A percentile compares a stretch with the other conserved stretches of the same genome.
Evolutionary conservation across 495 filamentous ascomycete species (phyloP).

Genomic region (Chaetomium tenue): DNA sequence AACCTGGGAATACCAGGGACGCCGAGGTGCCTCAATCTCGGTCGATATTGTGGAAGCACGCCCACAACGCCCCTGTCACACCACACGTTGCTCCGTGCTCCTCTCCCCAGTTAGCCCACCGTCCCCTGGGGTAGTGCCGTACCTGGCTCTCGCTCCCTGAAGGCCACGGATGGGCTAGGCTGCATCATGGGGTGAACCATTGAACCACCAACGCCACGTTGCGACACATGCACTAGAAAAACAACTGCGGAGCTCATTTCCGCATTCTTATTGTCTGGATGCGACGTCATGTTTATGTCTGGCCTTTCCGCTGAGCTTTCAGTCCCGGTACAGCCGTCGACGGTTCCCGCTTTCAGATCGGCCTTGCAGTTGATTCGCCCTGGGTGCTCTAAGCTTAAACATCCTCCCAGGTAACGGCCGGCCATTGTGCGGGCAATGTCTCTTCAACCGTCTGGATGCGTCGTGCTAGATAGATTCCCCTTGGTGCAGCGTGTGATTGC

Average conservation of each 20-base stretch:
- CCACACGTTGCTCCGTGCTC: slow-evolving; percentile 12
- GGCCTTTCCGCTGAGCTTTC: not conserved
- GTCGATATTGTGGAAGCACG: slow-evolving; percentile 8
- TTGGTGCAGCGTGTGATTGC: slow-evolving; percentile 21
- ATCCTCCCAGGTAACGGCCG: not conserved
- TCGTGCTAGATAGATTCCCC: not conserved
- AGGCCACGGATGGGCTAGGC: not conserved
- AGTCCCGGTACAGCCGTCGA: not conserved
- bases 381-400: slow-evolving; percentile 12
- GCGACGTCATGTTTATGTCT: slow-evolving; percentile 22
- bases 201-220: slow-evolving; percentile 1
- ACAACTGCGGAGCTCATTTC: slow-evolving; percentile 23
- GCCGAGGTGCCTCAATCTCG: slow-evolving; percentile 15
- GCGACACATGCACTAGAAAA: not conserved
- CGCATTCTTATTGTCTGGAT: slow-evolving; percentile 26
- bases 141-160: slow-evolving; percentile 7
- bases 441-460: not conserved
- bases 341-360: not conserved
- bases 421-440: not conserved
- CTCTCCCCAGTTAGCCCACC: not conserved
- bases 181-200: slow-evolving; percentile 5
- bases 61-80: slow-evolving; percentile 11
- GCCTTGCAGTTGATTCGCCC: slow-evolving; percentile 8
- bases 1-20: not conserved
- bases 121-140: slow-evolving; percentile 8